Evolutionary conservation across 1,284 basidiomycete species (phyloP), one percentile per base, ranked within the genome.

Genomic region (Inonotus hispidus): DNA sequence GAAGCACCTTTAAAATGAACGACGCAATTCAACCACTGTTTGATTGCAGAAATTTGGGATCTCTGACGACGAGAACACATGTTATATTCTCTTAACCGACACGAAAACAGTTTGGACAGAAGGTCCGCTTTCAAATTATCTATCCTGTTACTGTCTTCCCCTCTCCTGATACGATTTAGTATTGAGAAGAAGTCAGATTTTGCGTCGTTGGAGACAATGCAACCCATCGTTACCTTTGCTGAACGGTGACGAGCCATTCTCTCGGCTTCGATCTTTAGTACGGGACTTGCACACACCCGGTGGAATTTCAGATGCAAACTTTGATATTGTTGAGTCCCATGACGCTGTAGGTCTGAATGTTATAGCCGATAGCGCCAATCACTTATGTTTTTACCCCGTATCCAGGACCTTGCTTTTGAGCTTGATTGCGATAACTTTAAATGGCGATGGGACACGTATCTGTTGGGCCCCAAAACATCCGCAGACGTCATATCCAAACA

Each of bases 381-480:
- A 14, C 50, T 35, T 52, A 7, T 52, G 3, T 35, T 27, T 27
- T 35, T 32, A 52, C 50, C 55, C 54, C 37, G 27, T 63, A 54
- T 63, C 19, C 23, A 91, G 88, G 88, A 91, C 70, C 69, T 88
- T 25, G 79, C 85, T 2, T 79, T 89, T 60, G 77, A 81, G 66
- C 65, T 91, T 32, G 80, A 82, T 66, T 81, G 76, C 62, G 77
- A 80, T 27, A 46, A 50, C 4, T 87, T 89, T 72, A 84, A 82
- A 73, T 91, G 88, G 88, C 78, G 80, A 73, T 91, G 88, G 88
- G 88, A 91, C 70, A 80, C 84, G 16, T 82, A 78, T 70, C 80
- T 79, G 64, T 68, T 87, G 39, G 87, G 87, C 19, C 74, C 83
- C 68, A 85, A 78, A 69, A 66, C 73, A 45, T 86, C 88, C 43